Conservation (phyloP, 345 rosid species). For the Populus deltoides region DNA sequence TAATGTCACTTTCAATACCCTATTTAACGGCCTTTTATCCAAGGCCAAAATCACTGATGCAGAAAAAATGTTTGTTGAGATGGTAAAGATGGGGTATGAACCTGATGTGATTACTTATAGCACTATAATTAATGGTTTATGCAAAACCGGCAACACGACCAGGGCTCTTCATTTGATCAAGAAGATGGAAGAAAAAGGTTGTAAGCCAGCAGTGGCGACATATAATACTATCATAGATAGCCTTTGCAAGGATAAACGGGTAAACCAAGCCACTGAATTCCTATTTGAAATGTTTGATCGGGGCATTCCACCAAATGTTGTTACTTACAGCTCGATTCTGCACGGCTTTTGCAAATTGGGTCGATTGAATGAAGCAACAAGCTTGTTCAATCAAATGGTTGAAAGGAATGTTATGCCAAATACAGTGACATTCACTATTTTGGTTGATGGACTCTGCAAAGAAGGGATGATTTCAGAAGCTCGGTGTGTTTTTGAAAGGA, state of each 20-base stretch:
- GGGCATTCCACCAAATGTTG: not conserved
- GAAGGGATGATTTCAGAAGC: constrained; percentile 5
- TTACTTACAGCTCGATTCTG: not conserved
- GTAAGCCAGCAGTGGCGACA: not conserved
- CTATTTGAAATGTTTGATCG: not conserved
- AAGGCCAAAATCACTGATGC: not conserved
- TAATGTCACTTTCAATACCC: not conserved
- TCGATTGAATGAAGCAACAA: not conserved
- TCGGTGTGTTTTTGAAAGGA: not conserved
- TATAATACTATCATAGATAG: not conserved
- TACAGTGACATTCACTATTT: not conserved
- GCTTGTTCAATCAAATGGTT: not conserved
- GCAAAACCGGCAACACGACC: not conserved
- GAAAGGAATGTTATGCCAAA: not conserved
- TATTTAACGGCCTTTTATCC: not conserved
- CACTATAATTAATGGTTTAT: not conserved
- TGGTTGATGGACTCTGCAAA: constrained; percentile 8
- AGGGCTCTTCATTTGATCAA: not conserved
- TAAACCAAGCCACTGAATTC: not conserved
- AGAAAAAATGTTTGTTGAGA: not conserved
- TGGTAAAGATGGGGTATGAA: not conserved
- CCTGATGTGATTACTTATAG: not conserved
- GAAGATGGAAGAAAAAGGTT: not conserved
- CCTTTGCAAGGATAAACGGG: not conserved
- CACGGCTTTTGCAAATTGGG: not conserved